phyloP scores from a whole-genome alignment of 495 filamentous ascomycete species.

The Penicillium verhagenii region DNA sequence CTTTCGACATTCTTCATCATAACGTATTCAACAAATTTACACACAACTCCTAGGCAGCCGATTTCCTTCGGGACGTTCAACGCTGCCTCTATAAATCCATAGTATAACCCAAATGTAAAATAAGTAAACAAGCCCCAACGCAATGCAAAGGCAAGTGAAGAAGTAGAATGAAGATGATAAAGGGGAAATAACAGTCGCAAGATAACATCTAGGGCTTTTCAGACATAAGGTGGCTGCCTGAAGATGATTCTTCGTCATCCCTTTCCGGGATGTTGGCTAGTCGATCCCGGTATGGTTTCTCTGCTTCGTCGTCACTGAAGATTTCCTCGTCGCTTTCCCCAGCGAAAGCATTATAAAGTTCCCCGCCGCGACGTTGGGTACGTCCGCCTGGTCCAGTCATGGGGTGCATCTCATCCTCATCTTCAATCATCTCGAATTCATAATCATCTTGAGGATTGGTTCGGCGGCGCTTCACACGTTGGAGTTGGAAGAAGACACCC shows the following conservation, averaged over 20 bases:
- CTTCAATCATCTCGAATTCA: conserved; percentile 89
- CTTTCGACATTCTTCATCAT: conserved; percentile 6
- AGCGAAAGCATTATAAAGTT: conserved; percentile 94
- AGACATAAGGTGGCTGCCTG: conserved; percentile 15
- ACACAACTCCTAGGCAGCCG: conserved; percentile 14
- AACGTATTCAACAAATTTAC: conserved; percentile 10
- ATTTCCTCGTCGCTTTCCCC: conserved; percentile 72
- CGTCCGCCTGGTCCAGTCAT: conserved; percentile 36
- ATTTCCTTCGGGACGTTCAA: conserved; percentile 4
- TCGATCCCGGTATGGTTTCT: conserved; percentile 39
- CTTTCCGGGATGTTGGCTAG: conserved; percentile 24
- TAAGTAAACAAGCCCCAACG: conserved; percentile 4
- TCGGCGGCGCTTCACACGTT: conserved; percentile 70
- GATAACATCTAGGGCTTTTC: conserved; percentile 20
- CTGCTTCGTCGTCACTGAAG: conserved; percentile 58
- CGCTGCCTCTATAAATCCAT: conserved; percentile 1
- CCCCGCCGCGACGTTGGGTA: conserved; percentile 63
- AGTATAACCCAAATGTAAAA: conserved; percentile 1
- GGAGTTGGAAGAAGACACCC: conserved; percentile 74
- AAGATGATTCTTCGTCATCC: conserved; percentile 17
- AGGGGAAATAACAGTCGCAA: conserved; percentile 7
- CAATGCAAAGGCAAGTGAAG: conserved; percentile 2
- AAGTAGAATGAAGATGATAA: conserved; percentile 4
- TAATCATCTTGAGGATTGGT: conserved; percentile 81
- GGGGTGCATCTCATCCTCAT: conserved; percentile 71